Evolutionary conservation across 305 asterid species (phyloP).

Genomic region (Fraxinus dipetala): DNA sequence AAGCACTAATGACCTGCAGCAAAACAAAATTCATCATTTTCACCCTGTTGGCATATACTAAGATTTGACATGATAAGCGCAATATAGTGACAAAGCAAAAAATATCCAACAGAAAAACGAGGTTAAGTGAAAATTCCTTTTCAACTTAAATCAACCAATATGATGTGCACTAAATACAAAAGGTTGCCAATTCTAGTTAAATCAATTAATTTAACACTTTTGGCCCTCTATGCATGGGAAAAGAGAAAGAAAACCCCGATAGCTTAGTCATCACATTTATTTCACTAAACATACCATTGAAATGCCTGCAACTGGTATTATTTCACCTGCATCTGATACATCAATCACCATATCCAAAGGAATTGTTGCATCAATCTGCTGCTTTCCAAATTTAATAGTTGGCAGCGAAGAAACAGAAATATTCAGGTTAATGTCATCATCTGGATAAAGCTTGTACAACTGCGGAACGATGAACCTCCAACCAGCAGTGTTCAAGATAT

Average conservation of each 20-base stretch:
- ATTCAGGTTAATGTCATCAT: slow-evolving; percentile 67
- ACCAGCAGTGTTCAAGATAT: slow-evolving; percentile 76
- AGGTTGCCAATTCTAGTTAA: neutral
- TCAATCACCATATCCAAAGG: slow-evolving; percentile 61
- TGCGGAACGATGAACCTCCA: slow-evolving; percentile 83
- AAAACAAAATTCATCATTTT: neutral
- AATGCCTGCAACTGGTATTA: slow-evolving; percentile 70
- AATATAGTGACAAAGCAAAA: neutral
- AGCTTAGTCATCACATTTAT: neutral
- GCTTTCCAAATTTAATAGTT: slow-evolving; percentile 43
- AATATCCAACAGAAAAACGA: slow-evolving; percentile 4
- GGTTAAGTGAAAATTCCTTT: neutral
- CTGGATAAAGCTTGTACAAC: slow-evolving; percentile 79
- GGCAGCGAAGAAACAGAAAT: slow-evolving; percentile 66
- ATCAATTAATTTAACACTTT: neutral
- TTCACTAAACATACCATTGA: slow-evolving; percentile 49
- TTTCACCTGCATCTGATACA: slow-evolving; percentile 60
- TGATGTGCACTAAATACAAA: neutral
- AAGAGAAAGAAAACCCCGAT: neutral
- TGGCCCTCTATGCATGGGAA: neutral
- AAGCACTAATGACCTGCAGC: slow-evolving; percentile 3
- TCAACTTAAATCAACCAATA: neutral
- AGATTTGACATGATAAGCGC: neutral
- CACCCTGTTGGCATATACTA: neutral
- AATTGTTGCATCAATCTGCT: slow-evolving; percentile 45